Percentiles rank a stretch among this genome's conserved stretches.
Conservation (phyloP, 208 protist genomes). For the Phytomonas francai region DNA sequence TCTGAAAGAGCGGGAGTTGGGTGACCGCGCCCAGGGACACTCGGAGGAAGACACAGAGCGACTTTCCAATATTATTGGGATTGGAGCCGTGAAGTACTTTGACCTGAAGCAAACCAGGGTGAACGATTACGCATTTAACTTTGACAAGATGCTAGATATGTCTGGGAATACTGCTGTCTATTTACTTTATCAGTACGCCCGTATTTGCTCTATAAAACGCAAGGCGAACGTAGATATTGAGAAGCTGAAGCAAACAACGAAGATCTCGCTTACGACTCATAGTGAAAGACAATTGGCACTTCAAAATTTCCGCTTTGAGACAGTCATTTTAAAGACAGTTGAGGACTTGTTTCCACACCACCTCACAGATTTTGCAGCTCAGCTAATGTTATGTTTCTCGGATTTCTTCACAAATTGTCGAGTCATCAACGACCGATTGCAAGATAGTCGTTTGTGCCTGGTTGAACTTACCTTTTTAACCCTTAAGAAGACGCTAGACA, state of each 20-base stretch:
- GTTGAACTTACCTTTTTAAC: slow-evolving; percentile 86
- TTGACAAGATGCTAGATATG: slow-evolving; percentile 94
- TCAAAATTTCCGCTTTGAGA: slow-evolving; percentile 80
- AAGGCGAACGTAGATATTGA: slow-evolving; percentile 76
- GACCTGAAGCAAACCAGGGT: slow-evolving; percentile 93
- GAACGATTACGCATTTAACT: slow-evolving; percentile 94
- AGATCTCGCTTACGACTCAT: slow-evolving; percentile 66
- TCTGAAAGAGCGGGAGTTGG: slow-evolving; percentile 72
- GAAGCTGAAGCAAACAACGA: slow-evolving; percentile 37
- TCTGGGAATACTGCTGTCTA: slow-evolving; percentile 96
- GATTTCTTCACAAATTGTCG: slow-evolving; percentile 94
- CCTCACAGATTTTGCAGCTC: slow-evolving; percentile 95
- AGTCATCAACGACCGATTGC: slow-evolving; percentile 72
- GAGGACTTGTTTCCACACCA: slow-evolving; percentile 91
- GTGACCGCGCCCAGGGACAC: slow-evolving; percentile 73
- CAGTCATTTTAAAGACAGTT: slow-evolving; percentile 79
- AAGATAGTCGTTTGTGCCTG: slow-evolving; percentile 87
- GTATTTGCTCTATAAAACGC: slow-evolving; percentile 92
- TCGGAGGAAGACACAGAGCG: slow-evolving; percentile 70
- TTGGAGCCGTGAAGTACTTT: slow-evolving; percentile 96
- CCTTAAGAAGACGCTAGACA: slow-evolving; percentile 83
- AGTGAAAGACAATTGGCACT: slow-evolving; percentile 84
- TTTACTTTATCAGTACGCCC: slow-evolving; percentile 96
- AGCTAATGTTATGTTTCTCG: slow-evolving; percentile 90
- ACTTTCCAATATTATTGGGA: slow-evolving; percentile 88